Conservation (phyloP, 768 basidiomycete genomes). For the Clathrus columnatus region DNA sequence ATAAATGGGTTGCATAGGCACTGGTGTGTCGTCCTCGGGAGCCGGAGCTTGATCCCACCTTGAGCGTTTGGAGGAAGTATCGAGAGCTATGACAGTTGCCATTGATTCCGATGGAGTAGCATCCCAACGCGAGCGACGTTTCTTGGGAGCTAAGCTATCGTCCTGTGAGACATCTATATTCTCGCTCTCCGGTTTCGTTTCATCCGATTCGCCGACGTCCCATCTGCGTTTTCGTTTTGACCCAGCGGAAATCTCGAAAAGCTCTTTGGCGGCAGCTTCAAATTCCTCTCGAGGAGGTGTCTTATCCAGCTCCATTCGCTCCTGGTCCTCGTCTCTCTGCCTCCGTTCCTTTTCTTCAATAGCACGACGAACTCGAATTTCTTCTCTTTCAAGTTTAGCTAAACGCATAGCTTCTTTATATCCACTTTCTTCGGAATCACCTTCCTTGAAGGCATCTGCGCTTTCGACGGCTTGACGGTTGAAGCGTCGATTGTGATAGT, state of each 20-base stretch:
- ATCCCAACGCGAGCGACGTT: slow-evolving; percentile 94
- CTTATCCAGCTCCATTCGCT: slow-evolving; percentile 84
- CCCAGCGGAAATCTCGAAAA: slow-evolving; percentile 42
- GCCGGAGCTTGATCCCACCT: slow-evolving; percentile 96
- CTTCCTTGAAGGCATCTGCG: slow-evolving; percentile 65
- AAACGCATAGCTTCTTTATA: slow-evolving; percentile 97
- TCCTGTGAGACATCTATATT: slow-evolving; percentile 70
- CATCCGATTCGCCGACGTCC: slow-evolving; percentile 46
- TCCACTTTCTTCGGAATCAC: slow-evolving; percentile 61
- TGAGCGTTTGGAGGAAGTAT: slow-evolving; percentile 79
- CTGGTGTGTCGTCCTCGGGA: slow-evolving; percentile 47
- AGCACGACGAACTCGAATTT: slow-evolving; percentile 68
- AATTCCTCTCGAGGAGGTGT: slow-evolving; percentile 82
- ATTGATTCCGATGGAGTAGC: slow-evolving; percentile 72
- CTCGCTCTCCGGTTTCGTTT: slow-evolving; percentile 42
- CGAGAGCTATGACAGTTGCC: slow-evolving; percentile 21
- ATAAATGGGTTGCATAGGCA: slow-evolving; percentile 61
- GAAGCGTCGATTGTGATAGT: slow-evolving; percentile 92
- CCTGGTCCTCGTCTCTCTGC: slow-evolving; percentile 58
- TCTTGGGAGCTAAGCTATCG: slow-evolving; percentile 73
- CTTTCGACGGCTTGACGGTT: slow-evolving; percentile 75
- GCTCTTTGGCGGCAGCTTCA: slow-evolving; percentile 61
- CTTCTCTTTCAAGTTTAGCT: slow-evolving; percentile 87
- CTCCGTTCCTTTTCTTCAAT: slow-evolving; percentile 85
- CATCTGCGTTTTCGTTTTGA: slow-evolving; percentile 72